These are phyloP conservation scores for Lasiodiplodia hormozganensis DNA, from an alignment of 2,329 filamentous ascomycete genomes.

Conservation along the genomic window DNA sequence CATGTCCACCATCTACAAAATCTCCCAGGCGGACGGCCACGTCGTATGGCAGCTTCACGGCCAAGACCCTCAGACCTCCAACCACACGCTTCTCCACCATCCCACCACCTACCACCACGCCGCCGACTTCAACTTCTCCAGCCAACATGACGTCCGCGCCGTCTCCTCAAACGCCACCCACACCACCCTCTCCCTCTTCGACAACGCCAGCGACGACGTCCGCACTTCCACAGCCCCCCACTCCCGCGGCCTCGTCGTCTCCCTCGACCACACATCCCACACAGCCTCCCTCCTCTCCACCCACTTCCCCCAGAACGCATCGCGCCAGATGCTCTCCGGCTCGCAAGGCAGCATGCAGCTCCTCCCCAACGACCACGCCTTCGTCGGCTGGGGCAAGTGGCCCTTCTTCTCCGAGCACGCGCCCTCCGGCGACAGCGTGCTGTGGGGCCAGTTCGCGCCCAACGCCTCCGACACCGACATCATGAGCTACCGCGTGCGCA, in stretches of 20 bases:
- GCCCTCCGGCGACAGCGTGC: slow-evolving; percentile 36
- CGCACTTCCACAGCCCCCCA: slow-evolving; percentile 32
- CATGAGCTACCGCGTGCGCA: slow-evolving; percentile 44
- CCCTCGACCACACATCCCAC: slow-evolving; percentile 45
- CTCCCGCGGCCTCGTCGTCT: slow-evolving; percentile 47
- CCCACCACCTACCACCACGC: slow-evolving; percentile 58
- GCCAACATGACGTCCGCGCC: slow-evolving; percentile 13
- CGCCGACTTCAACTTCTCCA: slow-evolving; percentile 31
- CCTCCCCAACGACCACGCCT: slow-evolving; percentile 51
- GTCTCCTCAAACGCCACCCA: slow-evolving; percentile 53
- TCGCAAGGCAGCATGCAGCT: slow-evolving; percentile 54
- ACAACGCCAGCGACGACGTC: slow-evolving; percentile 52
- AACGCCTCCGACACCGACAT: slow-evolving; percentile 39
- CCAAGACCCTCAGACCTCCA: slow-evolving; percentile 30
- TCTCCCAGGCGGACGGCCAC: slow-evolving; percentile 35
- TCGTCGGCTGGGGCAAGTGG: slow-evolving; percentile 59
- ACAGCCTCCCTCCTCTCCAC: slow-evolving; percentile 52
- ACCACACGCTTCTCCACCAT: slow-evolving; percentile 4
- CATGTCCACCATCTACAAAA: slow-evolving; percentile 37
- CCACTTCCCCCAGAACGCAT: slow-evolving; percentile 50
- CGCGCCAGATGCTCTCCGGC: slow-evolving; percentile 48
- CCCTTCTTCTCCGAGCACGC: slow-evolving; percentile 57
- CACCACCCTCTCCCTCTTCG: slow-evolving; percentile 60
- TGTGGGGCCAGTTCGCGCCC: slow-evolving; percentile 39
- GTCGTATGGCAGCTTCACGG: slow-evolving; percentile 45